phyloP scores from a whole-genome alignment of 805 yeast species.

The Candida tammaniensis region DNA sequence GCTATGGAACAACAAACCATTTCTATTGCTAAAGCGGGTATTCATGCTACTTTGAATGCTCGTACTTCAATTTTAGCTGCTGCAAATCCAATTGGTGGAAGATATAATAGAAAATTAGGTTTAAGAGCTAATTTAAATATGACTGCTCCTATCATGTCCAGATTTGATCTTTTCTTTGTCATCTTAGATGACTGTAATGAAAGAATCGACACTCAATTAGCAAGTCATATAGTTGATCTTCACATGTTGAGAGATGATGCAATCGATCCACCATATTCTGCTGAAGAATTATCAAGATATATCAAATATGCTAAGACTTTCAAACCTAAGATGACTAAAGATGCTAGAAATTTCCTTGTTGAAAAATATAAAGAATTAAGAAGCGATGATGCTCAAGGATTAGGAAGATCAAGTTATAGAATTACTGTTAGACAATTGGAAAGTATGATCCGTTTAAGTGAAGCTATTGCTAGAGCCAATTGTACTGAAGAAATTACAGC shows the following conservation, averaged over 20 bases:
- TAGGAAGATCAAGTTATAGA: slow-evolving; percentile 81
- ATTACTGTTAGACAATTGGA: slow-evolving; percentile 97
- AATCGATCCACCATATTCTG: slow-evolving; percentile 81
- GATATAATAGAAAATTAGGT: slow-evolving; percentile 85
- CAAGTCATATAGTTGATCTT: slow-evolving; percentile 87
- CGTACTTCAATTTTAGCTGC: slow-evolving; percentile 96
- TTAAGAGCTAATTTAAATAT: slow-evolving; percentile 83
- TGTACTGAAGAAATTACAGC: slow-evolving; percentile 87
- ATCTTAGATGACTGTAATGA: slow-evolving; percentile 94
- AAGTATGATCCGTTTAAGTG: slow-evolving; percentile 87
- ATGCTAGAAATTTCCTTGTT: slow-evolving; percentile 75
- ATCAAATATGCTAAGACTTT: slow-evolving; percentile 90
- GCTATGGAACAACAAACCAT: slow-evolving; percentile 99
- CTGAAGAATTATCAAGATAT: slow-evolving; percentile 84
- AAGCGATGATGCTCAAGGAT: slow-evolving; percentile 86
- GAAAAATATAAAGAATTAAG: slow-evolving; percentile 81
- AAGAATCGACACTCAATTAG: slow-evolving; percentile 82
- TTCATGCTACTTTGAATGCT: slow-evolving; percentile 96
- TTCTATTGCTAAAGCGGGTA: slow-evolving; percentile 97
- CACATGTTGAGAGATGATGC: slow-evolving; percentile 92
- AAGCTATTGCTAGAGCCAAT: slow-evolving; percentile 96
- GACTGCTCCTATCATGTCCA: slow-evolving; percentile 99
- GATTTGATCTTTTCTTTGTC: slow-evolving; percentile 94
- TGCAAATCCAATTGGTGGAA: slow-evolving; percentile 98
- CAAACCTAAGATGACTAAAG: slow-evolving; percentile 82